A percentile compares a stretch with the other conserved stretches of the same genome.
These are phyloP conservation scores for Rachicladosporium sp. DNA, from an alignment of 2,329 filamentous ascomycete species.

Conservation along the genomic window DNA sequence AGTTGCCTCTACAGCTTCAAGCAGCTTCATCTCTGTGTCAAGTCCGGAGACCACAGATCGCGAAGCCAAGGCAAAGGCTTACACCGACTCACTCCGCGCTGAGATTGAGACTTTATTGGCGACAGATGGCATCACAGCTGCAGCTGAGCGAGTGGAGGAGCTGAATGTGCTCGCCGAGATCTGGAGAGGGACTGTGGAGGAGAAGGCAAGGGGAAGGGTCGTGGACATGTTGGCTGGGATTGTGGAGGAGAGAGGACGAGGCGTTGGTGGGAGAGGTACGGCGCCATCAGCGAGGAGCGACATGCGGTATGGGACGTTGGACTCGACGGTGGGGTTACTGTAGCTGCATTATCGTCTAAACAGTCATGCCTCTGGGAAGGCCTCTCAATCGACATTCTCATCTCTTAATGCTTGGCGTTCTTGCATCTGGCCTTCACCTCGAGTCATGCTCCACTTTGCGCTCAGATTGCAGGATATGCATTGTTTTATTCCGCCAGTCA, in stretches of 20 bases:
- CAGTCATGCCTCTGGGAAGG: background rate
- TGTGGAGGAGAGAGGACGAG: constrained; percentile 59
- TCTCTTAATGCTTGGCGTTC: no score
- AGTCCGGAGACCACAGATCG: constrained; percentile 54
- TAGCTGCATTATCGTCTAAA: constrained; percentile 10
- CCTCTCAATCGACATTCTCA: no score
- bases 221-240: constrained; percentile 70
- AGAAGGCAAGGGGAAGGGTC: constrained; percentile 70
- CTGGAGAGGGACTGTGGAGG: constrained; percentile 93
- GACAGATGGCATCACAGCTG: constrained; percentile 45
- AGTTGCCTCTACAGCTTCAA: constrained; percentile 67
- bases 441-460: no score
- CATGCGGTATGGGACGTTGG: constrained; percentile 6
- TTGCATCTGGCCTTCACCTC: no score
- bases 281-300: constrained; percentile 5
- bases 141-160: constrained; percentile 60
- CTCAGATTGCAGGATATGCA: no score
- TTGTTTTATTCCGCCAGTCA: no score
- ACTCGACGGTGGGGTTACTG: constrained; percentile 1
- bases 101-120: constrained; percentile 61
- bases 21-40: constrained; percentile 71
- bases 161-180: constrained; percentile 65
- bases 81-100: constrained; percentile 55
- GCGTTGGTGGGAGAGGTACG: constrained; percentile 26
- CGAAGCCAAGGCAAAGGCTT: constrained; percentile 77